Percentiles rank a stretch among this genome's conserved stretches.
phyloP scores from a whole-genome alignment of 345 rosid genomes.

The Dimocarpus longan region DNA sequence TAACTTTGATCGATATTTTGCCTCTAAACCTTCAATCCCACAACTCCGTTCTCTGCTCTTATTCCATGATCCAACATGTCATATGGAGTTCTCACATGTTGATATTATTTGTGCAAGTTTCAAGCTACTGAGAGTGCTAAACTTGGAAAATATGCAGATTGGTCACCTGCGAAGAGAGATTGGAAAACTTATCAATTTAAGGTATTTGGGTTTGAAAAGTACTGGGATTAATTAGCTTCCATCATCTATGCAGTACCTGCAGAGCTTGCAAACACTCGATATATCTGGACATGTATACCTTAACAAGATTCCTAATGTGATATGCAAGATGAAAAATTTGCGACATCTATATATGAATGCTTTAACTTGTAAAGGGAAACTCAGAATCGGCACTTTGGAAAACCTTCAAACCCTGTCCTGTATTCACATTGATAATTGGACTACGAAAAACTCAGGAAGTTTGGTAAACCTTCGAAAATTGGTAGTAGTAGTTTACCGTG shows the following conservation, averaged over 20 bases:
- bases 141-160: slow-evolving; percentile 30
- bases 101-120: slow-evolving; percentile 14
- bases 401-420: slow-evolving; percentile 22
- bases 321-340: slow-evolving; percentile 21
- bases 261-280: slow-evolving; percentile 29
- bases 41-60: slow-evolving; percentile 21
- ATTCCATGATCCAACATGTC: neutral
- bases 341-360: slow-evolving; percentile 10
- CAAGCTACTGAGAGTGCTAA: slow-evolving; percentile 24
- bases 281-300: slow-evolving; percentile 22
- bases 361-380: slow-evolving; percentile 13
- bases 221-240: slow-evolving; percentile 28
- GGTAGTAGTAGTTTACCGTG: neutral
- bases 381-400: slow-evolving; percentile 24
- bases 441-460: neutral
- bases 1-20: neutral
- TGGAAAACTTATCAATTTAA: slow-evolving; percentile 24
- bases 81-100: neutral
- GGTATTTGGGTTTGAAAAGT: slow-evolving; percentile 28
- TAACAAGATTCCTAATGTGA: slow-evolving; percentile 13
- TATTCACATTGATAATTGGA: neutral
- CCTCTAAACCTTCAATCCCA: slow-evolving; percentile 3
- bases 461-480: neutral
- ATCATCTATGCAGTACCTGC: slow-evolving; percentile 19
- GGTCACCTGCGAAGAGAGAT: slow-evolving; percentile 15